Conservation (phyloP, 2,329 filamentous ascomycete genomes). For the Drechslerella stenobrocha region DNA sequence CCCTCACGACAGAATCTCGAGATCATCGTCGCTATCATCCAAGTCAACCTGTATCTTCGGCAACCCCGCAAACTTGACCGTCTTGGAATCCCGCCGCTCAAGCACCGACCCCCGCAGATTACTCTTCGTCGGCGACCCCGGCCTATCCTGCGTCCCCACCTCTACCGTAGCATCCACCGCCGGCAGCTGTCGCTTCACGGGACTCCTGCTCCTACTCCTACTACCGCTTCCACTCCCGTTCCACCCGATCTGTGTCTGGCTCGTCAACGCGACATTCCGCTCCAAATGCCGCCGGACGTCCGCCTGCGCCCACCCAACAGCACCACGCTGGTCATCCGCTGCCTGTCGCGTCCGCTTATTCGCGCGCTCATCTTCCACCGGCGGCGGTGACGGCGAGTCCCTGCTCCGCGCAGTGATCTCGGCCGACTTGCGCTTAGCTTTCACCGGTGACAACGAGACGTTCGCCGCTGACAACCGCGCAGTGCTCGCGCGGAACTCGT, state of each 20-base stretch:
- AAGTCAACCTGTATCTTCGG: slow-evolving; percentile 11
- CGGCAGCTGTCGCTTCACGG: slow-evolving; percentile 12
- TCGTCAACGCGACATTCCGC: slow-evolving; percentile 33
- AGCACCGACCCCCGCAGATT: slow-evolving; percentile 11
- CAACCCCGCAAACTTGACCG: slow-evolving; percentile 34
- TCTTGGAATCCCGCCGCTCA: slow-evolving; percentile 30
- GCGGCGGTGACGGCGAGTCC: slow-evolving; percentile 15
- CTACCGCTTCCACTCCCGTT: slow-evolving; percentile 1
- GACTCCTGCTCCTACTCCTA: slow-evolving; percentile 35
- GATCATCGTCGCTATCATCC: slow-evolving; percentile 43
- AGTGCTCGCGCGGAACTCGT: slow-evolving; percentile 21
- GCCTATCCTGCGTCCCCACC: slow-evolving; percentile 8
- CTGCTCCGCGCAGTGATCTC: slow-evolving; percentile 22
- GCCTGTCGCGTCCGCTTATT: slow-evolving; percentile 28
- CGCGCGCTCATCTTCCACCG: slow-evolving; percentile 15
- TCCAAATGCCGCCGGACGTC: slow-evolving; percentile 41
- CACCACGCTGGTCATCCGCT: slow-evolving; percentile 2
- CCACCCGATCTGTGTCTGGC: slow-evolving; percentile 29
- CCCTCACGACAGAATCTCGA: slow-evolving; percentile 45
- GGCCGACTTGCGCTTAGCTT: slow-evolving; percentile 35
- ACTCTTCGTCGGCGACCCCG: slow-evolving; percentile 34
- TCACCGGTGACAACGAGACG: slow-evolving; percentile 38
- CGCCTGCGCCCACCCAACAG: slow-evolving; percentile 36
- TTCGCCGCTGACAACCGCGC: slow-evolving; percentile 21
- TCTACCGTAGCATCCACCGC: neutral